Conservation (phyloP, 345 rosid species). For the Arabis alpina region DNA sequence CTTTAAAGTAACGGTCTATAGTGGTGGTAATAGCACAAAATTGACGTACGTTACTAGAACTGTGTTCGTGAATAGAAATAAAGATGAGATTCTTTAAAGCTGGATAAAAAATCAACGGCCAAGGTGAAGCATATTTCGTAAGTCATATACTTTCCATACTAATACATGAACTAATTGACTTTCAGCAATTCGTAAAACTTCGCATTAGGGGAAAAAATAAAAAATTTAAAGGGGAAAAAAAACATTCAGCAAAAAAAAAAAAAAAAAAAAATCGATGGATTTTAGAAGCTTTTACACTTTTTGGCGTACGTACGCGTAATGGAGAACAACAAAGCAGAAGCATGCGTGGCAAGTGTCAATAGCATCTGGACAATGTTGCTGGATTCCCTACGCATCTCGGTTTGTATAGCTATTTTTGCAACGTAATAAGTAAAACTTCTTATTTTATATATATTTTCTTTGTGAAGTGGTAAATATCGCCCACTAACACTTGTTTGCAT, state of each 20-base stretch:
- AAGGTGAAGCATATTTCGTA: conserved; percentile 35
- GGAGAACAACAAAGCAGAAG: conserved; percentile 36
- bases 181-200: conserved; percentile 4
- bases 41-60: conserved; percentile 34
- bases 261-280: not conserved
- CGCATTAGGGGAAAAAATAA: not conserved
- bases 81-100: conserved; percentile 40
- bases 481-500: not conserved
- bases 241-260: not conserved
- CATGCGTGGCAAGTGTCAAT: conserved; percentile 43
- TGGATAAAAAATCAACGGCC: conserved; percentile 34
- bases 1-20: conserved; percentile 37
- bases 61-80: conserved; percentile 44
- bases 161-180: conserved; percentile 12
- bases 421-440: not conserved
- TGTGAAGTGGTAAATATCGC: conserved; percentile 12
- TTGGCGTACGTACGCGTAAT: conserved; percentile 25
- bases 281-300: conserved; percentile 25
- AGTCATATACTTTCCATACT: conserved; percentile 1
- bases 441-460: not conserved
- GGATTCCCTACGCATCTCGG: conserved; percentile 26
- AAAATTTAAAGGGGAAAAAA: not conserved
- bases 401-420: conserved; percentile 10
- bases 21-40: conserved; percentile 35
- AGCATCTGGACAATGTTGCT: conserved; percentile 34